Evolutionary conservation across 345 rosid genomes (phyloP).

Genomic region (Draba incana): DNA sequence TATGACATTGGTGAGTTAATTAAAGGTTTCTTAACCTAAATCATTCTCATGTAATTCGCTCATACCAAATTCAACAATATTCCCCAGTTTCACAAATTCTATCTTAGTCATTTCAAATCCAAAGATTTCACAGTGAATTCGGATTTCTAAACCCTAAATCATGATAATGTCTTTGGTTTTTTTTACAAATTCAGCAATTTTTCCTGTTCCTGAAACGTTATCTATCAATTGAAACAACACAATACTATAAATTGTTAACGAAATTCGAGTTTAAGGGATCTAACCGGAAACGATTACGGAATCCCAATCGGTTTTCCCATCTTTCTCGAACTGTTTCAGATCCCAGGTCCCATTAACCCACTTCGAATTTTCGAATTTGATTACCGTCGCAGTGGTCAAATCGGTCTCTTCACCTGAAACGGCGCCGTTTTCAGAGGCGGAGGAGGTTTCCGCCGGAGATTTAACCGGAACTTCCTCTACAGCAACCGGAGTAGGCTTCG

Average conservation of each 20-base stretch:
- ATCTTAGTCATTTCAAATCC: no score
- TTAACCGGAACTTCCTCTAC: constrained; percentile 17
- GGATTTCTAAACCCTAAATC: not conserved
- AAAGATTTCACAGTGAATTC: no score
- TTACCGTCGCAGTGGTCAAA: constrained; percentile 30
- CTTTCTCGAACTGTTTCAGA: constrained; percentile 73
- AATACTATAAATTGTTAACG: not conserved
- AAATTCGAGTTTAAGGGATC: constrained; percentile 18
- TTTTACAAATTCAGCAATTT: not conserved
- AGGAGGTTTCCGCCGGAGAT: constrained; percentile 22
- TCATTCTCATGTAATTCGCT: not conserved
- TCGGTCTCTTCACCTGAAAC: constrained; percentile 29
- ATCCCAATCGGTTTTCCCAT: constrained; percentile 84
- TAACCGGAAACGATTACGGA: constrained; percentile 93
- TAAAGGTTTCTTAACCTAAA: not conserved
- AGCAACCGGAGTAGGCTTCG: constrained; percentile 16
- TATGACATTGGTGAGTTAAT: constrained; percentile 7
- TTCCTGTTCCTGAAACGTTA: not conserved
- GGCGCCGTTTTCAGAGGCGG: constrained; percentile 37
- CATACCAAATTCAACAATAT: not conserved
- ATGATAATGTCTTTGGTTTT: no score
- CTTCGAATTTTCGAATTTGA: constrained; percentile 57
- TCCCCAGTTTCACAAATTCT: no score
- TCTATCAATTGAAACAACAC: not conserved
- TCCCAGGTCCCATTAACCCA: constrained; percentile 98